Percentiles rank a stretch among this genome's conserved stretches.
Conservation (phyloP, 345 rosid genomes). For the Barbarea vulgaris region DNA sequence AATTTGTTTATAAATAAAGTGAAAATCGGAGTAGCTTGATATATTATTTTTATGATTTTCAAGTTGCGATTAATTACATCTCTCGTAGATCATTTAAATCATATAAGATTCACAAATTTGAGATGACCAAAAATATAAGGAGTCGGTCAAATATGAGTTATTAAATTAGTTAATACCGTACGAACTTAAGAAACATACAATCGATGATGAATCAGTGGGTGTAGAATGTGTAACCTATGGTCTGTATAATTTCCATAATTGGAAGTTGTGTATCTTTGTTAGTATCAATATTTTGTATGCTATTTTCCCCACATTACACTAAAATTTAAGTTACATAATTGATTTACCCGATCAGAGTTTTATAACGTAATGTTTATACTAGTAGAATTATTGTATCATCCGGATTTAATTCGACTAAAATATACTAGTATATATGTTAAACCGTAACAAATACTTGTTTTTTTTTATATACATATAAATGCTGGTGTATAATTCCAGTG, state of each 20-base stretch:
- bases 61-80: background rate
- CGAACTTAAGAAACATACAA: background rate
- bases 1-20: background rate
- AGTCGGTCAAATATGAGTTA: constrained; percentile 15
- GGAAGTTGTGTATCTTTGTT: constrained; percentile 36
- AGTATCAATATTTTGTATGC: constrained; percentile 25
- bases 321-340: constrained; percentile 22
- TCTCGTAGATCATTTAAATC: background rate
- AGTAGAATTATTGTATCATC: background rate
- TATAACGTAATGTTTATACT: background rate
- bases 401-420: background rate
- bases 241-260: constrained; percentile 18
- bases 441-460: too few species aligned
- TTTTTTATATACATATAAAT: too few species aligned
- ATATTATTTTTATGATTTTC: background rate
- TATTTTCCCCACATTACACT: constrained; percentile 33
- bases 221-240: constrained; percentile 20
- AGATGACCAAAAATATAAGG: background rate
- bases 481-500: too few species aligned
- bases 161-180: constrained; percentile 4
- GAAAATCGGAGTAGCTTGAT: background rate
- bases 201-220: constrained; percentile 15
- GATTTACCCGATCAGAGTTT: constrained; percentile 27
- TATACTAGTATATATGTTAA: background rate
- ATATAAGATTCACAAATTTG: background rate